Evolutionary conservation across 1,139 yeast species (phyloP).

Genomic region (Geotrichum carabidarum): DNA sequence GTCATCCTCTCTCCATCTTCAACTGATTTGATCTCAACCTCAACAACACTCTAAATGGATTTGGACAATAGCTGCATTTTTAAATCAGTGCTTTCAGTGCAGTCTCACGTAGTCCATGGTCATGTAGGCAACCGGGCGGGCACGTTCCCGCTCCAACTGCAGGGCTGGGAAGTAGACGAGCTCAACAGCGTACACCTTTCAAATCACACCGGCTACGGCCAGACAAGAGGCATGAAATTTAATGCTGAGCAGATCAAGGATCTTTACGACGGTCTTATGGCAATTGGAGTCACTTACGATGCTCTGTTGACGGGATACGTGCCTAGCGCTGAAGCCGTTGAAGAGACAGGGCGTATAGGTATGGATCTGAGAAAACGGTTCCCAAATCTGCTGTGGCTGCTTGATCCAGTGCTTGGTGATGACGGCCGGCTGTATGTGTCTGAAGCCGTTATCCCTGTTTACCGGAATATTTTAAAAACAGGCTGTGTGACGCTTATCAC

Average conservation of each 20-base stretch:
- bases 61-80: not conserved
- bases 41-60: too few relatives aligned
- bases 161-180: slow-evolving; percentile 82
- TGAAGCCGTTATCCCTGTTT: slow-evolving; percentile 60
- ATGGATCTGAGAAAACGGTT: slow-evolving; percentile 28
- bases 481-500: slow-evolving; percentile 64
- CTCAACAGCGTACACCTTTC: slow-evolving; percentile 75
- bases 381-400: slow-evolving; percentile 47
- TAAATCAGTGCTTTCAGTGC: slow-evolving; percentile 41
- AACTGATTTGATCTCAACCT: too few relatives aligned
- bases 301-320: slow-evolving; percentile 70
- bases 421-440: slow-evolving; percentile 77
- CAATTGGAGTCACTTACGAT: slow-evolving; percentile 47
- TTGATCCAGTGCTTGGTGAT: slow-evolving; percentile 96
- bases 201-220: slow-evolving; percentile 76
- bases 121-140: slow-evolving; percentile 80
- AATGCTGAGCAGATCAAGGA: slow-evolving; percentile 42
- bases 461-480: slow-evolving; percentile 49
- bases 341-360: slow-evolving; percentile 46
- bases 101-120: slow-evolving; percentile 83
- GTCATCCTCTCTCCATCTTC: too few relatives aligned
- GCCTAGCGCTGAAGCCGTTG: slow-evolving; percentile 53
- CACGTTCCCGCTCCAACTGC: slow-evolving; percentile 68
- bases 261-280: slow-evolving; percentile 46
- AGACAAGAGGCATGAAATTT: slow-evolving; percentile 44